These are phyloP conservation scores for Massarina eburnea DNA, from an alignment of 2,329 filamentous ascomycete genomes.

Conservation along the genomic window DNA sequence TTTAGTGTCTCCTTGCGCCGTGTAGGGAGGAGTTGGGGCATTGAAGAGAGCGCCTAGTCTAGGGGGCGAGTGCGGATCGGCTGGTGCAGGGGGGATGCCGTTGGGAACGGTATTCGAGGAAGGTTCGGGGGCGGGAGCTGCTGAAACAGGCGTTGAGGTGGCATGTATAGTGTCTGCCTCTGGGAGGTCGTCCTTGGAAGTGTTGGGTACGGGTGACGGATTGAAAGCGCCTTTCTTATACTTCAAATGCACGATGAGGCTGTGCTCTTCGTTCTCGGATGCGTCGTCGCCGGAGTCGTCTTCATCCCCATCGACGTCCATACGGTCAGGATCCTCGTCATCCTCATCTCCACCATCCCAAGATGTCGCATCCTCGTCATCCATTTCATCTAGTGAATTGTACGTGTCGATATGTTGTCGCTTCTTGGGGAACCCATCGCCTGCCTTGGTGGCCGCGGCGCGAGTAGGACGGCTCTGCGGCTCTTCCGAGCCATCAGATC, in stretches of 20 bases:
- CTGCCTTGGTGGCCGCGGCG: slow-evolving; percentile 17
- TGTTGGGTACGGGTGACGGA: background rate
- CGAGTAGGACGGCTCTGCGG: slow-evolving; percentile 50
- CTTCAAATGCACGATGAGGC: slow-evolving; percentile 72
- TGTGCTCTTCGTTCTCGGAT: slow-evolving; percentile 52
- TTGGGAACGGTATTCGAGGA: slow-evolving; percentile 4
- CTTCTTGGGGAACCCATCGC: slow-evolving; percentile 24
- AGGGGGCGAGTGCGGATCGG: slow-evolving; percentile 8
- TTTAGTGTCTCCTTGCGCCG: slow-evolving; percentile 17
- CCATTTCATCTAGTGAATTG: slow-evolving; percentile 64
- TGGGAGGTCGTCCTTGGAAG: background rate
- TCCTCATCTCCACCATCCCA: slow-evolving; percentile 77
- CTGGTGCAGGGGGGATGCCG: slow-evolving; percentile 3
- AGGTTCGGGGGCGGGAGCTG: background rate
- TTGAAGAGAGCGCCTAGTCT: slow-evolving; percentile 18
- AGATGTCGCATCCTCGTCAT: slow-evolving; percentile 63
- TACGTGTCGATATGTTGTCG: slow-evolving; percentile 54
- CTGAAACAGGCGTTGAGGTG: too few species aligned
- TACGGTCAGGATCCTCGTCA: slow-evolving; percentile 69
- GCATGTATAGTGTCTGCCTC: background rate
- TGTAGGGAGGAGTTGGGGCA: slow-evolving; percentile 27
- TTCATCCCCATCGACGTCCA: slow-evolving; percentile 62
- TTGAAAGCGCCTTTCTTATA: slow-evolving; percentile 25
- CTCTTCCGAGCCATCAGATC: slow-evolving; percentile 50
- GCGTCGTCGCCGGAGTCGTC: slow-evolving; percentile 47